Evolutionary conservation across 352 stramenopile species (phyloP).

Genomic region (Globisporangium heterothallicum): DNA sequence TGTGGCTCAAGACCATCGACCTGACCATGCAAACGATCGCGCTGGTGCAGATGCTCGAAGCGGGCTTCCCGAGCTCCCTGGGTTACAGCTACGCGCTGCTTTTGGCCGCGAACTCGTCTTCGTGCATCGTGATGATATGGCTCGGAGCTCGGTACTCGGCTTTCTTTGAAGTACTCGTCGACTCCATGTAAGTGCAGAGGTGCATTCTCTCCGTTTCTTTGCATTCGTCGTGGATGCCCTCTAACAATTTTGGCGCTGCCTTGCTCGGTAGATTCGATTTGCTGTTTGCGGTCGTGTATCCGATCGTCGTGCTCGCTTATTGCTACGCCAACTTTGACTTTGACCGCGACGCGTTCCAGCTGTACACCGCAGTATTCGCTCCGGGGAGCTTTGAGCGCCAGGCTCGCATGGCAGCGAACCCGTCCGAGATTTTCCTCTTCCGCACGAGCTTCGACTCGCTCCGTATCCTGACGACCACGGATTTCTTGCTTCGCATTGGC

Average conservation of each 20-base stretch:
- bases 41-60: background rate
- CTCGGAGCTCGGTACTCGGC: background rate
- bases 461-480: slow-evolving; percentile 16
- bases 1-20: slow-evolving; percentile 2
- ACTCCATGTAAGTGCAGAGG: background rate
- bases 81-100: background rate
- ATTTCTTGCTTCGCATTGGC: slow-evolving; percentile 29
- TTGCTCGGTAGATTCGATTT: slow-evolving; percentile 22
- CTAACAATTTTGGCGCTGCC: background rate
- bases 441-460: slow-evolving; percentile 28
- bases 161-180: background rate
- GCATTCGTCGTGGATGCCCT: background rate
- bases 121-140: slow-evolving; percentile 1
- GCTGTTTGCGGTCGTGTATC: slow-evolving; percentile 22
- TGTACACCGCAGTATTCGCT: slow-evolving; percentile 21
- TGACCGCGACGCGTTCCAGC: slow-evolving; percentile 14
- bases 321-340: slow-evolving; percentile 22
- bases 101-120: background rate
- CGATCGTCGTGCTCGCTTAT: slow-evolving; percentile 20
- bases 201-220: background rate
- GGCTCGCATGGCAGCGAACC: slow-evolving; percentile 22
- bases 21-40: background rate
- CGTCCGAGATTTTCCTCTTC: slow-evolving; percentile 23
- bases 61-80: background rate
- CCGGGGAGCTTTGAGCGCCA: slow-evolving; percentile 28